These are phyloP conservation scores for Protomyces gravidus DNA, from an alignment of 1,139 yeast species.

Conservation along the genomic window DNA sequence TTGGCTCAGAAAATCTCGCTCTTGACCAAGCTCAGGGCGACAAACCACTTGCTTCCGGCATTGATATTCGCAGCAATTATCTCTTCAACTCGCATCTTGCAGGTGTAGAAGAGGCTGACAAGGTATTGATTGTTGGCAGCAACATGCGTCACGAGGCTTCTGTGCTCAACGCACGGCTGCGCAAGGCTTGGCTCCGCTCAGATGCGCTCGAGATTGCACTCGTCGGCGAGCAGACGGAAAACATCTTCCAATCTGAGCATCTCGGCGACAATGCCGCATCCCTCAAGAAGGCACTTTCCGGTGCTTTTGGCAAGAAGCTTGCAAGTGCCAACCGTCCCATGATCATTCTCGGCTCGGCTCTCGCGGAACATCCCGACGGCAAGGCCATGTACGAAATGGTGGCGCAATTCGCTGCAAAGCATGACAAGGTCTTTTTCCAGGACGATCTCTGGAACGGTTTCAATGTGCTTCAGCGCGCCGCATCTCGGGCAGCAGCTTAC, in stretches of 20 bases:
- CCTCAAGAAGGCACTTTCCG: slow-evolving; percentile 58
- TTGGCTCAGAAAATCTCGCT: slow-evolving; percentile 77
- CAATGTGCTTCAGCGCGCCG: slow-evolving; percentile 77
- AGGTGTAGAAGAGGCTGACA: slow-evolving; percentile 80
- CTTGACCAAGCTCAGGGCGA: slow-evolving; percentile 59
- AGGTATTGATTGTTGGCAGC: slow-evolving; percentile 71
- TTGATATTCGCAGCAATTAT: slow-evolving; percentile 74
- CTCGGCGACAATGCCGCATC: slow-evolving; percentile 61
- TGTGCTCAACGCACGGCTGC: slow-evolving; percentile 76
- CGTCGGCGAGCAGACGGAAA: slow-evolving; percentile 71
- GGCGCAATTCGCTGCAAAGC: slow-evolving; percentile 58
- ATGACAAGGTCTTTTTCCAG: slow-evolving; percentile 53
- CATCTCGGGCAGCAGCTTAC: slow-evolving; percentile 79
- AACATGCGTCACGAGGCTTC: slow-evolving; percentile 92
- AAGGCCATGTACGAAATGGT: slow-evolving; percentile 58
- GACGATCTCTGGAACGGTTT: slow-evolving; percentile 78
- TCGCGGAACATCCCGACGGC: slow-evolving; percentile 65
- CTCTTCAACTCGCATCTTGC: slow-evolving; percentile 73
- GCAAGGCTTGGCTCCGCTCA: slow-evolving; percentile 75
- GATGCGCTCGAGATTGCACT: slow-evolving; percentile 60
- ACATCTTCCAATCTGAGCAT: slow-evolving; percentile 65
- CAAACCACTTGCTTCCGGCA: slow-evolving; percentile 63
- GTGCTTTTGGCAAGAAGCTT: slow-evolving; percentile 67
- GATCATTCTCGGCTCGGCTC: slow-evolving; percentile 78
- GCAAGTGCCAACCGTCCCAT: slow-evolving; percentile 67